Percentiles rank a stretch among this genome's conserved stretches.
Evolutionary conservation across 2,329 filamentous ascomycete species (phyloP).

Genomic region (Alternaria viburni): DNA sequence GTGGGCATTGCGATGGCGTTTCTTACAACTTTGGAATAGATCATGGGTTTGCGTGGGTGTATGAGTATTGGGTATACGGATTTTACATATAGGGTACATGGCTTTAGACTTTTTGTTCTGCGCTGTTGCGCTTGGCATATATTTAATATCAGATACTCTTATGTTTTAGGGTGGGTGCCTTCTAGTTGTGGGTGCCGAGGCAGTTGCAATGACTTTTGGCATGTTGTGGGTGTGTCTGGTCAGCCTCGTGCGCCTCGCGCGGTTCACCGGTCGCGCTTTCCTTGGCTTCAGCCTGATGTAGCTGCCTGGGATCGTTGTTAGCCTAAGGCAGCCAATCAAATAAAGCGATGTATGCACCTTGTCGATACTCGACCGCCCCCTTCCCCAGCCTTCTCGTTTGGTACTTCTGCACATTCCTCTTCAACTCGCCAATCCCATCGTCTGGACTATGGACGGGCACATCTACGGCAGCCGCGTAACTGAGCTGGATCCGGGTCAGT

Average conservation of each 20-base stretch:
- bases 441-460: too few species aligned
- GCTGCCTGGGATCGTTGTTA: not conserved
- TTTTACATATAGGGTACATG: not conserved
- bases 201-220: not conserved
- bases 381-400: too few species aligned
- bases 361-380: too few species aligned
- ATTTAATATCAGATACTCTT: not conserved
- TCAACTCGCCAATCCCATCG: too few species aligned
- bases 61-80: not conserved
- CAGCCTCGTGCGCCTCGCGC: not conserved
- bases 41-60: not conserved
- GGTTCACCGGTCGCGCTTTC: not conserved
- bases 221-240: not conserved
- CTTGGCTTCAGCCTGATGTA: not conserved
- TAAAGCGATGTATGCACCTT: too few species aligned
- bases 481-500: too few species aligned
- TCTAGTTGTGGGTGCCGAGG: not conserved
- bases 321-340: too few species aligned
- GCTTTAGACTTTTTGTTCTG: not conserved
- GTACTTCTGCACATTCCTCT: too few species aligned
- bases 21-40: not conserved
- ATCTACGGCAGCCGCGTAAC: too few species aligned
- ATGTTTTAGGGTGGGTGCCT: not conserved
- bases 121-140: not conserved
- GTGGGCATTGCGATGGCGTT: constrained; percentile 1